Percentiles rank a stretch among this genome's conserved stretches.
phyloP scores from a whole-genome alignment of 106 monocot species.

The Posidonia australis region DNA sequence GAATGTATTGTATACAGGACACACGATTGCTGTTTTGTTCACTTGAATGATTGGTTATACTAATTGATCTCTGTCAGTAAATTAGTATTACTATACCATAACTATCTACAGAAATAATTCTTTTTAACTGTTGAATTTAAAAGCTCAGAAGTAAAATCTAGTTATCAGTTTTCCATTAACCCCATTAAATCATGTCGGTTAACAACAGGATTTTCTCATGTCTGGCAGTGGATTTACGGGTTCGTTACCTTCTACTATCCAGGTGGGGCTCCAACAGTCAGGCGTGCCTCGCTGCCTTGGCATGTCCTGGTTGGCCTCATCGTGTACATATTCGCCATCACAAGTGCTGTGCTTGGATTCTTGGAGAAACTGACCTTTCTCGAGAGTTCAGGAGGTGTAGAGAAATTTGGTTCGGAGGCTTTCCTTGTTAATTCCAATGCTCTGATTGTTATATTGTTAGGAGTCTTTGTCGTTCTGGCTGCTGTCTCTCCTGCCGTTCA shows the following conservation, averaged over 20 bases:
- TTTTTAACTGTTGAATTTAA: neutral
- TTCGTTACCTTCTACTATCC: conserved; percentile 76
- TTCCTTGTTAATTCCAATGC: conserved; percentile 90
- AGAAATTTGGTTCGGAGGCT: conserved; percentile 69
- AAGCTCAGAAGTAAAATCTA: no score
- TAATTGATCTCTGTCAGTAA: neutral
- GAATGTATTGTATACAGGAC: neutral
- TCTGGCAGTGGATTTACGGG: conserved; percentile 69
- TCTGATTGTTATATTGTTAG: conserved; percentile 56
- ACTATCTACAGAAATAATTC: no score
- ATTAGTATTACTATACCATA: neutral
- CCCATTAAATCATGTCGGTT: no score
- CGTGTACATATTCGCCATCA: conserved; percentile 64
- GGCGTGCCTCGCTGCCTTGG: conserved; percentile 52
- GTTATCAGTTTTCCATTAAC: no score
- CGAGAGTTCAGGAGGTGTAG: conserved; percentile 35
- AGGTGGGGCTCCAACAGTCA: conserved; percentile 21
- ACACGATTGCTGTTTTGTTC: neutral
- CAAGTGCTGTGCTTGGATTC: conserved; percentile 50
- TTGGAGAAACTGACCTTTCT: conserved; percentile 95
- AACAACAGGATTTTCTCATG: neutral
- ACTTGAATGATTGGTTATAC: no score
- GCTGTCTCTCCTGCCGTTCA: conserved; percentile 34
- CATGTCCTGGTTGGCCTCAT: conserved; percentile 67
- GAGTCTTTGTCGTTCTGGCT: conserved; percentile 53